Conservation (phyloP, 2,329 filamentous ascomycete genomes). For the Scedosporium apiospermum region DNA sequence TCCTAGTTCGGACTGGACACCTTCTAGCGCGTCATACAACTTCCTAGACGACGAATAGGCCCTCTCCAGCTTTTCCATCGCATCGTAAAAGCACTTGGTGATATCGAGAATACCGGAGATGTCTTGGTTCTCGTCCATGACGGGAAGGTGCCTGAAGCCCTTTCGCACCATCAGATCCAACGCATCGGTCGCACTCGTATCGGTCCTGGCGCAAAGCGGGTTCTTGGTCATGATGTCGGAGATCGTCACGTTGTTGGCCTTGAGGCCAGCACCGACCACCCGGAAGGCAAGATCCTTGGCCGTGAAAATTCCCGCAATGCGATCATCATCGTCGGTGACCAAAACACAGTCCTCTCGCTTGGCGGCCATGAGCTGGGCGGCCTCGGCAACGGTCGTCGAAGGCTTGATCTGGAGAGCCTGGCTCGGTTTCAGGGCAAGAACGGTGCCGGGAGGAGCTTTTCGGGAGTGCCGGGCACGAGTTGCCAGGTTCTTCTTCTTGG, state of each 20-base stretch:
- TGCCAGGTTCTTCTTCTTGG: slow-evolving; percentile 84
- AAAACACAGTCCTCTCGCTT: slow-evolving; percentile 97
- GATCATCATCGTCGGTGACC: slow-evolving; percentile 94
- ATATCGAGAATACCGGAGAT: slow-evolving; percentile 98
- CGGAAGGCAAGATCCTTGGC: slow-evolving; percentile 97
- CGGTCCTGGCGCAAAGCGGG: slow-evolving; percentile 90
- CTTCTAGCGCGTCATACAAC: slow-evolving; percentile 93
- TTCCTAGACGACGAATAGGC: slow-evolving; percentile 97
- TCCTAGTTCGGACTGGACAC: slow-evolving; percentile 93
- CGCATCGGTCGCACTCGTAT: slow-evolving; percentile 95
- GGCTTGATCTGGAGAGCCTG: slow-evolving; percentile 97
- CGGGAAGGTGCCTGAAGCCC: slow-evolving; percentile 92
- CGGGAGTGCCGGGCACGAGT: slow-evolving; percentile 73
- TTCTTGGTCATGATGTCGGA: slow-evolving; percentile 99
- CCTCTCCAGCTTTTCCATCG: slow-evolving; percentile 98
- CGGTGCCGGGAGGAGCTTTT: slow-evolving; percentile 92
- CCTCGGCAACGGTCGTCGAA: slow-evolving; percentile 84
- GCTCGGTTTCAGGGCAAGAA: slow-evolving; percentile 90
- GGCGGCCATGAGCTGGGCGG: slow-evolving; percentile 95
- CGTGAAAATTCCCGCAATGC: slow-evolving; percentile 97
- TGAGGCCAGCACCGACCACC: slow-evolving; percentile 83
- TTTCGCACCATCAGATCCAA: slow-evolving; percentile 97
- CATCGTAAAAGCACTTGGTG: slow-evolving; percentile 99
- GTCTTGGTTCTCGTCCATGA: slow-evolving; percentile 99
- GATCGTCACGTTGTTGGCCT: slow-evolving; percentile 84